These are phyloP conservation scores for Parachlorella kessleri DNA, from an alignment of 139 green algal species.

Conservation along the genomic window DNA sequence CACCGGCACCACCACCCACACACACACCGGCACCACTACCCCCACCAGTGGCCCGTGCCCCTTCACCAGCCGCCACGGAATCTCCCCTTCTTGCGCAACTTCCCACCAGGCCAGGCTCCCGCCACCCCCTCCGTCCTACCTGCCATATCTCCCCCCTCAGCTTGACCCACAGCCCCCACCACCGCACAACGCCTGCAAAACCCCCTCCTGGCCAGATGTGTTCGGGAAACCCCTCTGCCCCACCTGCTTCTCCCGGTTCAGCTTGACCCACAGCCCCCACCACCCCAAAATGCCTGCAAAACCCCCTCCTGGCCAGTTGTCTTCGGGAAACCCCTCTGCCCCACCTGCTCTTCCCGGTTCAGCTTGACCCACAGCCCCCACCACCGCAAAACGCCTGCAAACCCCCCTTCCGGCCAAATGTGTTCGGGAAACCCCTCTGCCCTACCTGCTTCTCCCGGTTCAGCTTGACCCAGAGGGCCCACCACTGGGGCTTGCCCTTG, in stretches of 20 bases:
- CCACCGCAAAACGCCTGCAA: no score
- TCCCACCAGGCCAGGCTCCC: background rate
- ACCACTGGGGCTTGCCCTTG: background rate
- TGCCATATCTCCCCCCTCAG: background rate
- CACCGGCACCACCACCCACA: no score
- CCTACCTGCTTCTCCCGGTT: constrained; percentile 4
- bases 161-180: background rate
- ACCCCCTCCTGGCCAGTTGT: no score
- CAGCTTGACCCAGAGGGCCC: background rate
- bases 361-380: background rate
- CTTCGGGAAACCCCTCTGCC: background rate
- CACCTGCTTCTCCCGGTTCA: background rate
- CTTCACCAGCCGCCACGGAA: background rate
- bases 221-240: no score
- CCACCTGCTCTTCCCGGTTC: constrained; percentile 1
- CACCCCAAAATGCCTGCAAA: no score
- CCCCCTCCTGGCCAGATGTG: no score
- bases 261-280: background rate
- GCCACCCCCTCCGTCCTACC: no score
- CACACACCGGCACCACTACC: no score
- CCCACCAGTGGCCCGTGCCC: no score
- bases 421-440: background rate
- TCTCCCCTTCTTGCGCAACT: background rate
- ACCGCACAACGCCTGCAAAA: no score
- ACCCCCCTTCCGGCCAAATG: no score